Evolutionary conservation across 129 eudicot species (phyloP).

Genomic region (Escallonia herrerae): DNA sequence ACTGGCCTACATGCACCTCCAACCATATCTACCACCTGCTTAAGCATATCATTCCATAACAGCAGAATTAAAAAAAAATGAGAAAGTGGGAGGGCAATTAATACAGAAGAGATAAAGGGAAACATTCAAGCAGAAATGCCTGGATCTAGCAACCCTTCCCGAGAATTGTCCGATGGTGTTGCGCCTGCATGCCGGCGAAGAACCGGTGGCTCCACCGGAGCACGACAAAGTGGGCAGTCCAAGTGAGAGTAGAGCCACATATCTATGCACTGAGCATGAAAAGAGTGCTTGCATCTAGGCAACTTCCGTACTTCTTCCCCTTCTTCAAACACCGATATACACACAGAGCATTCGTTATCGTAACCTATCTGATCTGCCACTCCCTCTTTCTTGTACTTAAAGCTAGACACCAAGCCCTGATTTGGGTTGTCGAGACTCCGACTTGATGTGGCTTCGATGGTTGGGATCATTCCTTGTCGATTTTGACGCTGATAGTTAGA

Average conservation of each 20-base stretch:
- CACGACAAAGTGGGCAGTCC: conserved; percentile 73
- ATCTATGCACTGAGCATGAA: conserved; percentile 75
- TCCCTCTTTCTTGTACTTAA: conserved; percentile 48
- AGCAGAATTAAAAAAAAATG: neutral
- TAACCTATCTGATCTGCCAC: conserved; percentile 8
- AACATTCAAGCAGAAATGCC: neutral
- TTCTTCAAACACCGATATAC: conserved; percentile 62
- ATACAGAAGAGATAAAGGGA: neutral
- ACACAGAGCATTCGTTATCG: conserved; percentile 50
- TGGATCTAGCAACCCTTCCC: conserved; percentile 20
- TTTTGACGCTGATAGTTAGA: conserved; percentile 17
- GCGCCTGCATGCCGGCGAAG: conserved; percentile 13
- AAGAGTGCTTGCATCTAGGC: conserved; percentile 52
- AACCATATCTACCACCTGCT: conserved; percentile 1
- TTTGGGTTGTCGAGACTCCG: conserved; percentile 12
- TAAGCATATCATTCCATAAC: neutral
- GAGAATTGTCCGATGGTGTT: conserved; percentile 13
- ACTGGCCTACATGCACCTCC: conserved; percentile 14
- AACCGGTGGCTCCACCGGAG: conserved; percentile 28
- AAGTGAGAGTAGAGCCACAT: conserved; percentile 70
- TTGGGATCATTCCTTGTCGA: conserved; percentile 4
- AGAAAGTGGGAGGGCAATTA: neutral
- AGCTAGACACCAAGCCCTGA: conserved; percentile 22
- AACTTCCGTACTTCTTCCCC: conserved; percentile 55
- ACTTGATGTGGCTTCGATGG: neutral